phyloP scores from a whole-genome alignment of 2,329 filamentous ascomycete genomes.

The Fusarium aywerte region DNA sequence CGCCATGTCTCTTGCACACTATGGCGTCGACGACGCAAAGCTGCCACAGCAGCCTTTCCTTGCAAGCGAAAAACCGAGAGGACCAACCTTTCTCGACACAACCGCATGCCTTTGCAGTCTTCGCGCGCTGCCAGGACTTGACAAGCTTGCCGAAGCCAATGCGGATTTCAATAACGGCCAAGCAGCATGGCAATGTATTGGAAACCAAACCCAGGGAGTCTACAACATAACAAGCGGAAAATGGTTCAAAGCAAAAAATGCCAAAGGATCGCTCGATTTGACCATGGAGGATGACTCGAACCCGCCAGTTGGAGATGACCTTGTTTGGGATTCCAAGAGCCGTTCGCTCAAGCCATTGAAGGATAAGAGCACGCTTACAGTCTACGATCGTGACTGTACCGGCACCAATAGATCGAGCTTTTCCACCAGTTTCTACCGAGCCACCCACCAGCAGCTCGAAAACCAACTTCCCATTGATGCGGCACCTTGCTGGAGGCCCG shows the following conservation, averaged over 20 bases:
- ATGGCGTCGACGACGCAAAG: conserved; percentile 32
- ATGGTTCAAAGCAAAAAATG: conserved; percentile 54
- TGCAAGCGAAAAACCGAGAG: conserved; percentile 45
- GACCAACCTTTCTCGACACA: conserved; percentile 55
- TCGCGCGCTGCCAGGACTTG: conserved; percentile 33
- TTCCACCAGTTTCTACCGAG: conserved; percentile 55
- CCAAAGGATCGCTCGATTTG: conserved; percentile 37
- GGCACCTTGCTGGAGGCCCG: conserved; percentile 54
- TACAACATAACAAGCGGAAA: conserved; percentile 54
- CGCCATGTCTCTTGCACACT: conserved; percentile 32
- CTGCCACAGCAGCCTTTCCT: conserved; percentile 54
- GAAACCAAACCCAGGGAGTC: conserved; percentile 55
- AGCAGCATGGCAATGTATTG: conserved; percentile 58
- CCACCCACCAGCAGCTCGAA: conserved; percentile 39
- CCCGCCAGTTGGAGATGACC: conserved; percentile 47
- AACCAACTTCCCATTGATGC: conserved; percentile 51
- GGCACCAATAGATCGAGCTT: conserved; percentile 55
- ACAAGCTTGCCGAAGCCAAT: conserved; percentile 16
- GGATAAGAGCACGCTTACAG: conserved; percentile 43
- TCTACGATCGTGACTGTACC: conserved; percentile 56
- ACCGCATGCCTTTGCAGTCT: conserved; percentile 55
- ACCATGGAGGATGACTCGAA: conserved; percentile 53
- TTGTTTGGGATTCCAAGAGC: conserved; percentile 46
- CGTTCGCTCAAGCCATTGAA: conserved; percentile 43
- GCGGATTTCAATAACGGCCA: conserved; percentile 12